Percentiles rank a stretch among this genome's conserved stretches.
These are phyloP conservation scores for Tetradesmus lagerheimii DNA, from an alignment of 139 green algal species.

Conservation along the genomic window DNA sequence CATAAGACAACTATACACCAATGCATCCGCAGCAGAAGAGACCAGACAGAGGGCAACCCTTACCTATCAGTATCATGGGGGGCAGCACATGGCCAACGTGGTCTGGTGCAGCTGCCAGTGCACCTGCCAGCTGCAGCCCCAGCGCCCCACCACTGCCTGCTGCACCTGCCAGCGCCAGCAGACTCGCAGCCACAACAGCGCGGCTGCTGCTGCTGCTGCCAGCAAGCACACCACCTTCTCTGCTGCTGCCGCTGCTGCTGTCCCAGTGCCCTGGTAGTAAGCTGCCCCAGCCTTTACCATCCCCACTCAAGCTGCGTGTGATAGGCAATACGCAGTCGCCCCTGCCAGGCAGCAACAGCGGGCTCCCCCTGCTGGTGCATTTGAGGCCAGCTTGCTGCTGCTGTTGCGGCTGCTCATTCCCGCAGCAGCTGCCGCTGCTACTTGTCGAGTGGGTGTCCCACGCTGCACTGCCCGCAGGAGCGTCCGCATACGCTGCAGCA, in stretches of 20 bases:
- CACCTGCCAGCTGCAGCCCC: conserved; percentile 28
- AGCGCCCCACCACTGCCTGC: neutral
- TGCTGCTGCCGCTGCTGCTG: neutral
- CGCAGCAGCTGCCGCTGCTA: conserved; percentile 16
- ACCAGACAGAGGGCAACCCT: neutral
- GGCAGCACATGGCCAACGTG: neutral
- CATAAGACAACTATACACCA: too few relatives aligned
- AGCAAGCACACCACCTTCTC: neutral
- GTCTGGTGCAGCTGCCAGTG: conserved; percentile 10
- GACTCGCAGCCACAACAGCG: neutral
- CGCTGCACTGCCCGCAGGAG: neutral
- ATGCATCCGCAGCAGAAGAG: neutral
- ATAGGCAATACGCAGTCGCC: neutral
- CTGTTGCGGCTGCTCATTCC: neutral
- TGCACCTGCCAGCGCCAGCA: conserved; percentile 1
- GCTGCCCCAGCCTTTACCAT: neutral
- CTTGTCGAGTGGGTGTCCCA: neutral
- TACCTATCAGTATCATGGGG: conserved; percentile 5
- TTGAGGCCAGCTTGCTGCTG: neutral
- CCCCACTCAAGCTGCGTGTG: neutral
- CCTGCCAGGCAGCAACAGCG: neutral
- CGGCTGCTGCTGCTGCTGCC: conserved; percentile 9
- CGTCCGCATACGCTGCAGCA: neutral
- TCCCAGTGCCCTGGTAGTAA: neutral
- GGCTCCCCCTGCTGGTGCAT: neutral